phyloP scores from a whole-genome alignment of 2,329 filamentous ascomycete species.

The Mariannaea sp. region DNA sequence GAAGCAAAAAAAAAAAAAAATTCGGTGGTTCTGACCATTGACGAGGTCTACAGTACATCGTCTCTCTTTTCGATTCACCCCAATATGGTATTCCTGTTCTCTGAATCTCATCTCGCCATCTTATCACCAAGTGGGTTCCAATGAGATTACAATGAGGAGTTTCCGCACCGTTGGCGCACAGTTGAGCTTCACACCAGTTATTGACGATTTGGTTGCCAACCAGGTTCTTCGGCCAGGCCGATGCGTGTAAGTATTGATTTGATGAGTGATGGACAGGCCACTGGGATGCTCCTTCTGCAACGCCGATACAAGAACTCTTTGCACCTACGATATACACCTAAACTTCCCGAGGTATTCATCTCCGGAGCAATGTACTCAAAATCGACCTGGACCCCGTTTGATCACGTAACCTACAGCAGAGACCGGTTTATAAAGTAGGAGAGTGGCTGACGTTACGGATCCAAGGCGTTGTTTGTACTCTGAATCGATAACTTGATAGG shows the following conservation, averaged over 20 bases:
- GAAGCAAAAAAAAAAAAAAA: too few species aligned
- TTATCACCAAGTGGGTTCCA: conserved; percentile 33
- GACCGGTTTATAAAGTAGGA: too few species aligned
- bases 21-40: conserved; percentile 22
- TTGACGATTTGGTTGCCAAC: conserved; percentile 8
- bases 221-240: conserved; percentile 10
- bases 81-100: conserved; percentile 21
- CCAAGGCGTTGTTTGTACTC: too few species aligned
- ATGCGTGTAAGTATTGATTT: not conserved
- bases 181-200: conserved; percentile 23
- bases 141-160: conserved; percentile 37
- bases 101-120: conserved; percentile 36
- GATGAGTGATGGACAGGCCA: not conserved
- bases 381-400: too few species aligned
- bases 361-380: too few species aligned
- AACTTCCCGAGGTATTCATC: too few species aligned
- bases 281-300: not conserved
- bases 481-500: too few species aligned
- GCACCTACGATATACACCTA: too few species aligned
- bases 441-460: too few species aligned
- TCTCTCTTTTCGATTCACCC: conserved; percentile 13
- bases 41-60: conserved; percentile 17
- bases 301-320: not conserved
- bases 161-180: conserved; percentile 32
- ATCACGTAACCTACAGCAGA: too few species aligned